Base-by-base conservation (phyloP, 2,329 filamentous ascomycete genomes). In the Neonectria punicea region DNA sequence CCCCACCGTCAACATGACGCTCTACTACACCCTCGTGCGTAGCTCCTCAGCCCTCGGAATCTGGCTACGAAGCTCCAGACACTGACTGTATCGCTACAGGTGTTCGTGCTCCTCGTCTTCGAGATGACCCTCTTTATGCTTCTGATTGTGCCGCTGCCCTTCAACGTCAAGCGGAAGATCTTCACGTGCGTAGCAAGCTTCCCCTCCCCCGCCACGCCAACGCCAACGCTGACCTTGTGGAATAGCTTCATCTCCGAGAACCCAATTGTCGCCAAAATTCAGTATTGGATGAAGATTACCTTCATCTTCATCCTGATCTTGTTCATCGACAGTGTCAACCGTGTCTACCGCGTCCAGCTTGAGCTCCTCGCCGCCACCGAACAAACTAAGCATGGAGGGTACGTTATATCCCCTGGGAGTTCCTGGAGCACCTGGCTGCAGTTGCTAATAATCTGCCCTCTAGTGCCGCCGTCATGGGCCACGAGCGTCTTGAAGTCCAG, bases 261-360 rank as follows among this genome's bases (percentile, higher is more conserved):
- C 78, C 92, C 86, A 0, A 67, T 90, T 57, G 87, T 99, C 64
- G 96, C 94, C 44, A 98, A 98, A 80, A 80, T 98, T 70, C 95
- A 98, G 85, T 98, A 99, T 85, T 95, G 94, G 75, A 87, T 99
- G 84, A 98, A 98, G 88, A 99, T 99, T 63, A 97, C 94, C 2
- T 99, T 99, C 79, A 95, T 99, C 78, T 99, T 99, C 84, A 98
- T 99, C 76, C 86, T 98, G 64, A 97, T 99, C 70, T 91, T 99
- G 70, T 99, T 99, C 83, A 89, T 98, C 75, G 96, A 99, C 84
- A 97, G 94, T 78, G 94, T 98, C 80, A 90, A 91, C 77, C 93
- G 96, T 70, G 96, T 99, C 76, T 99, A 98, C 82, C 93, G 96
- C 68, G 96, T 99, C 60, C 95, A 98, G 83, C 82, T 96, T 69